Evolutionary conservation across 345 rosid species (phyloP), one percentile per base, ranked within the genome.

Genomic region (Boechera stricta): DNA sequence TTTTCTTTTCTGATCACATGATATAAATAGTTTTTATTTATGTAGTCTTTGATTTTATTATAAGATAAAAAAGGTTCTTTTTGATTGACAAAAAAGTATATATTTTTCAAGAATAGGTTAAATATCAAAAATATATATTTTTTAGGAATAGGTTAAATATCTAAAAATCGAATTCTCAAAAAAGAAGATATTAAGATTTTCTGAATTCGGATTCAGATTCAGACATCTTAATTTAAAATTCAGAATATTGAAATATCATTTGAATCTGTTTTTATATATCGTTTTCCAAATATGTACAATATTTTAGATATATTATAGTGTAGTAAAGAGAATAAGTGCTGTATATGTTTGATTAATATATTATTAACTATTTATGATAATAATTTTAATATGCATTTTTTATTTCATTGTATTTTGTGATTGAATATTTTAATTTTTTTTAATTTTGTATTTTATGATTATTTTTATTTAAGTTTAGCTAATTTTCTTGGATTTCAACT

Each of bases 1-100:
- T 42, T 74, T 63, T 64, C 29, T 5, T 66, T 53, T 10, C 6
- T 7, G 21, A 28, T 15, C 71, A 5, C 10, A 8, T 15, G n/a
- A n/a, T 39, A 7, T 62, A 6, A 4, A 31, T 58, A 12, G 48
- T 49, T 26, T 52, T 0, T 41, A 13, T 58, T 72, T 4, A 38
- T 36, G 35, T 42, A 36, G 13, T 41, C 24, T 73, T 39, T 62
- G 2, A 4, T 12, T 53, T 16, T 12, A 10, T 52, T 6, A 18
- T 7, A 41, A 7, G 55, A 71, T 41, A 63, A 21, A 12, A 45
- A 71, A 74, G 41, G 10, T 13, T 39, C 4, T 18, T 56, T 65
- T 26, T 33, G 29, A 54, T 2, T 36, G 9, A 39, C 0, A 11
- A 16, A 62, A 28, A 1, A 7, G 24, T 21, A 21, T 21, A 21